These are phyloP conservation scores for Candida loeiensis DNA, from an alignment of 805 yeast genomes.

Conservation along the genomic window DNA sequence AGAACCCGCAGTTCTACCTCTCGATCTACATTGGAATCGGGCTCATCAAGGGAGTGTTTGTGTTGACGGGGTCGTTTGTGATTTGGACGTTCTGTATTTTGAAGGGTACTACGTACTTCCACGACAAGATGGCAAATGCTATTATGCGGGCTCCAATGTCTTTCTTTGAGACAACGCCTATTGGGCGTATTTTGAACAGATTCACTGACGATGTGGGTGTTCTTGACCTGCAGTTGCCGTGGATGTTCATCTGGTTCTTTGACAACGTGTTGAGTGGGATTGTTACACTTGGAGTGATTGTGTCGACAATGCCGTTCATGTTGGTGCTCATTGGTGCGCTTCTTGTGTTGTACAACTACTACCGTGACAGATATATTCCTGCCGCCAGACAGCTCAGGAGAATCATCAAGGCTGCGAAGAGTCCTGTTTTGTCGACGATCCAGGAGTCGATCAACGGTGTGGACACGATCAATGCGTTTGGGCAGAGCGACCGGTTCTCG, in stretches of 20 bases:
- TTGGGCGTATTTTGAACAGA: conserved; percentile 62
- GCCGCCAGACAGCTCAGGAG: conserved; percentile 79
- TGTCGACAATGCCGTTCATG: conserved; percentile 53
- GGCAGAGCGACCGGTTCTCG: conserved; percentile 61
- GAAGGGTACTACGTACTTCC: conserved; percentile 53
- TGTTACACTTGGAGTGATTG: conserved; percentile 51
- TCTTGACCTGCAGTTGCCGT: conserved; percentile 56
- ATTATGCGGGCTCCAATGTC: conserved; percentile 60
- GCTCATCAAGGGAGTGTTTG: conserved; percentile 46
- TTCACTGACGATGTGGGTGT: conserved; percentile 60
- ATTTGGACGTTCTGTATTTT: conserved; percentile 54
- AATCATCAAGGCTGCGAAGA: conserved; percentile 60
- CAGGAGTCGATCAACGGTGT: conserved; percentile 80
- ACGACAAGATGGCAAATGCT: conserved; percentile 52
- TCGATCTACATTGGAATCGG: conserved; percentile 56
- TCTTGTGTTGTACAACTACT: conserved; percentile 58
- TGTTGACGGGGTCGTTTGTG: conserved; percentile 43
- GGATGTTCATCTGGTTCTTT: conserved; percentile 47
- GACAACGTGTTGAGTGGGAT: conserved; percentile 41
- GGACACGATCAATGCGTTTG: conserved; percentile 73
- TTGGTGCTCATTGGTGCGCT: conserved; percentile 45
- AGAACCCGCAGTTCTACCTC: conserved; percentile 44
- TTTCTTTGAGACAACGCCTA: conserved; percentile 67
- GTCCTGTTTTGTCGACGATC: conserved; percentile 78
- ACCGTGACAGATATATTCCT: conserved; percentile 65